Evolutionary conservation across 1,284 basidiomycete species (phyloP).

Genomic region (Microbotryum violaceum): DNA sequence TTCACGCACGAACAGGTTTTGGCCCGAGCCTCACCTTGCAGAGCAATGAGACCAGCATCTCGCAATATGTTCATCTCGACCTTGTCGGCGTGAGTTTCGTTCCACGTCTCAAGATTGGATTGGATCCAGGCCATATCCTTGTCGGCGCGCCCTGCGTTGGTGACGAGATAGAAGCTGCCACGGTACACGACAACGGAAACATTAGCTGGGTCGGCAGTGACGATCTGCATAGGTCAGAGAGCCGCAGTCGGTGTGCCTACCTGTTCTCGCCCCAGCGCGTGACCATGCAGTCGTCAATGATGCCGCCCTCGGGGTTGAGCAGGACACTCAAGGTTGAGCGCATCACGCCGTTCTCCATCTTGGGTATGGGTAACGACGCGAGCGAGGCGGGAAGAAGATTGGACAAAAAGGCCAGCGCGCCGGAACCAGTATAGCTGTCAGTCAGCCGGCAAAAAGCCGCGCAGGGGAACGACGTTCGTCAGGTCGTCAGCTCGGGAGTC

Average conservation of each 20-base stretch:
- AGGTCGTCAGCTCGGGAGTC: too few relatives aligned
- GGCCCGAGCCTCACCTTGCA: conserved; percentile 53
- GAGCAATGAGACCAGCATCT: conserved; percentile 77
- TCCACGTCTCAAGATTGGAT: conserved; percentile 65
- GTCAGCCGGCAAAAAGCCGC: too few relatives aligned
- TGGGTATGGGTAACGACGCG: conserved; percentile 57
- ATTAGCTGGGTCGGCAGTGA: not conserved
- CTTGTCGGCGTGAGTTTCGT: conserved; percentile 50
- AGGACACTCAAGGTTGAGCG: conserved; percentile 63
- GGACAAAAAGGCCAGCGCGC: conserved; percentile 41
- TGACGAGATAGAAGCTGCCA: conserved; percentile 88
- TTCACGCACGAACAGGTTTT: conserved; percentile 2
- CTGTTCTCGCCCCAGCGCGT: conserved; percentile 42
- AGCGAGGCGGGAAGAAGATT: conserved; percentile 58
- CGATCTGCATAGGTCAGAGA: not conserved
- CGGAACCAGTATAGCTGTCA: conserved; percentile 39
- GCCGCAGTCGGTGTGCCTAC: conserved; percentile 8
- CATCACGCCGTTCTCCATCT: conserved; percentile 64
- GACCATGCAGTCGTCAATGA: conserved; percentile 76
- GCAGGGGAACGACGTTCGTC: too few relatives aligned
- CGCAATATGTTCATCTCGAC: conserved; percentile 78
- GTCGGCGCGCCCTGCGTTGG: conserved; percentile 81
- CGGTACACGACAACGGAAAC: not conserved
- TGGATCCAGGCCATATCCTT: conserved; percentile 74
- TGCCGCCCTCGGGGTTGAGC: conserved; percentile 80